Conservation (phyloP, 305 asterid species). For the Fraxinus nigra region DNA sequence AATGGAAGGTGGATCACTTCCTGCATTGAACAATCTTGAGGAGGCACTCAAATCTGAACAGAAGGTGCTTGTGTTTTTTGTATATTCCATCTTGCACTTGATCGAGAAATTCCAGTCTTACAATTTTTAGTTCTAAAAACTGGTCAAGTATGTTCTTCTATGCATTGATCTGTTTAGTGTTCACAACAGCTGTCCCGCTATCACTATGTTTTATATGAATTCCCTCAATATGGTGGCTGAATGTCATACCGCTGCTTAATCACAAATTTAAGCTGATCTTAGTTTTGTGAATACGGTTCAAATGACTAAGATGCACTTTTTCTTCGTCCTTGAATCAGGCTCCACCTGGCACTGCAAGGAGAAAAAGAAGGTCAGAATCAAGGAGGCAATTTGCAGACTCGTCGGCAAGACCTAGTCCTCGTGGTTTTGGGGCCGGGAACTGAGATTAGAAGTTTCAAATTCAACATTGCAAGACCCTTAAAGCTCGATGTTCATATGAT, state of each 20-base stretch:
- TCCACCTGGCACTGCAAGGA: conserved; percentile 95
- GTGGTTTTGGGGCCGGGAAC: conserved; percentile 82
- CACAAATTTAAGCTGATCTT: not conserved
- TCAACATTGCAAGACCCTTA: not conserved
- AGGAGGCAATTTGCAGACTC: conserved; percentile 76
- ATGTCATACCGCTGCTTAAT: not conserved
- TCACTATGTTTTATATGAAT: not conserved
- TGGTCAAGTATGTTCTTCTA: not conserved
- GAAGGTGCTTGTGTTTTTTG: conserved; percentile 50
- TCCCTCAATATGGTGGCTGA: not conserved
- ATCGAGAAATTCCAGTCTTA: not conserved
- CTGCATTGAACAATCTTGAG: conserved; percentile 78
- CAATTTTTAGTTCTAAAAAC: not conserved
- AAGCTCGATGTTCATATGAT: not conserved
- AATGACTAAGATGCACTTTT: not conserved
- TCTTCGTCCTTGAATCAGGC: conserved; percentile 42
- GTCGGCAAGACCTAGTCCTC: conserved; percentile 64
- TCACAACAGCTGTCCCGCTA: not conserved
- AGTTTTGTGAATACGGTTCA: conserved; percentile 6
- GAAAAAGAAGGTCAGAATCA: conserved; percentile 69
- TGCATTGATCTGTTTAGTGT: not conserved
- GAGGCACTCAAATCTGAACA: conserved; percentile 80
- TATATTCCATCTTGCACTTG: not conserved
- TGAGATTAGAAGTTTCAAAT: conserved; percentile 27
- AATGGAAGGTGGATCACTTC: conserved; percentile 94